Percentiles rank a stretch among this genome's conserved stretches.
phyloP scores from a whole-genome alignment of 441 rosid species.

The Erysimum cheiri region DNA sequence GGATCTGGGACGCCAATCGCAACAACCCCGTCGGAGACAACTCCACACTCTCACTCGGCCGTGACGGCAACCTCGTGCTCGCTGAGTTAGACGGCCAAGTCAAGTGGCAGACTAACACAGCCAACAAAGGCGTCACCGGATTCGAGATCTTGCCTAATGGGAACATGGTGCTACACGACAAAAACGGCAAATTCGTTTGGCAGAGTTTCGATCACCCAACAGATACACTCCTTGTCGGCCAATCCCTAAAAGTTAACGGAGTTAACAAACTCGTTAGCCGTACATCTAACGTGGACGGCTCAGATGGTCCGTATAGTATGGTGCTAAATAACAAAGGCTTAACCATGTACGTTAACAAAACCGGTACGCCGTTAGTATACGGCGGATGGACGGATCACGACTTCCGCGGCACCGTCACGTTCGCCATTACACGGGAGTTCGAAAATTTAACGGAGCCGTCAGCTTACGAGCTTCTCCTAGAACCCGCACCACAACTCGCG shows the following conservation, averaged over 20 bases:
- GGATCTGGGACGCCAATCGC: conserved; percentile 64
- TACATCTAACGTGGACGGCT: conserved; percentile 36
- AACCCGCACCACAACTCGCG: background rate
- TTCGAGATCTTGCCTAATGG: conserved; percentile 56
- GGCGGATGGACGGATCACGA: conserved; percentile 36
- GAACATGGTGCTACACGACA: conserved; percentile 68
- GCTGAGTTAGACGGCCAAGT: conserved; percentile 58
- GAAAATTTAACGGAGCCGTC: conserved; percentile 6
- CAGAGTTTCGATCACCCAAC: conserved; percentile 58
- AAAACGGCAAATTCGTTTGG: conserved; percentile 56
- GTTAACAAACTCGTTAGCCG: conserved; percentile 53
- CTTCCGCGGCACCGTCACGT: conserved; percentile 31
- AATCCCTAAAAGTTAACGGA: conserved; percentile 43
- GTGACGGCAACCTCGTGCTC: conserved; percentile 58
- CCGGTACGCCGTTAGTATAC: conserved; percentile 35
- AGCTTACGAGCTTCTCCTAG: conserved; percentile 38
- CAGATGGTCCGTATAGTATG: conserved; percentile 53
- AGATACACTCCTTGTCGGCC: conserved; percentile 53
- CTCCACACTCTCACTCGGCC: conserved; percentile 49
- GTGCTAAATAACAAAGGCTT: conserved; percentile 40
- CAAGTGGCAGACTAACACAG: conserved; percentile 72
- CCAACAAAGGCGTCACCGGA: conserved; percentile 66
- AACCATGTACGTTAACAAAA: conserved; percentile 45
- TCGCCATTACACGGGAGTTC: conserved; percentile 27
- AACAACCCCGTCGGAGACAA: conserved; percentile 59